Evolutionary conservation across 1,139 yeast genomes (phyloP).

Genomic region (Hyphopichia fennica): DNA sequence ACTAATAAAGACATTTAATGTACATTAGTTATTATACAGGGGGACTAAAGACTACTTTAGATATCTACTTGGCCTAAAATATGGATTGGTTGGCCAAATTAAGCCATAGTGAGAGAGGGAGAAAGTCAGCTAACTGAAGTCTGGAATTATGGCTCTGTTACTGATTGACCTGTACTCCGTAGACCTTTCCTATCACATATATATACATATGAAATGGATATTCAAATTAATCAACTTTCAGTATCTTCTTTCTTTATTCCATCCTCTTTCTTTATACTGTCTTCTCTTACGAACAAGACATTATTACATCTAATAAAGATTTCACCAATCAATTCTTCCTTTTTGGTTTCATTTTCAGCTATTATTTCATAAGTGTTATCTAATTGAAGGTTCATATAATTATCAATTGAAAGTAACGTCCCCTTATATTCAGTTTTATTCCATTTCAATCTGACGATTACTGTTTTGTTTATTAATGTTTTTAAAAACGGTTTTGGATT

Average conservation of each 20-base stretch:
- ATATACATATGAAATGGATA: too few relatives aligned
- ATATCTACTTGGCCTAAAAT: too few relatives aligned
- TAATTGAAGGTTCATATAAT: constrained; percentile 87
- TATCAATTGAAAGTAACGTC: constrained; percentile 76
- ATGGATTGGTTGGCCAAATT: too few relatives aligned
- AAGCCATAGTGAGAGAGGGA: too few relatives aligned
- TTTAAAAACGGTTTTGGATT: constrained; percentile 92
- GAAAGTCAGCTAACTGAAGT: too few relatives aligned
- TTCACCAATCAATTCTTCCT: constrained; percentile 70
- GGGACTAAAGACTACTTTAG: too few relatives aligned
- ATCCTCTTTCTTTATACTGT: constrained; percentile 4
- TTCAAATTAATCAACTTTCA: not conserved
- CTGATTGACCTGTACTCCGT: too few relatives aligned
- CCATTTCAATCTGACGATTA: constrained; percentile 90
- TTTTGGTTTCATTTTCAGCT: constrained; percentile 33
- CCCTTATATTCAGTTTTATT: constrained; percentile 91
- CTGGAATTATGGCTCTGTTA: too few relatives aligned
- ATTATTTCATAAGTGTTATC: constrained; percentile 67
- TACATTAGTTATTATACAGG: too few relatives aligned
- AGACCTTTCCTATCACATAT: too few relatives aligned
- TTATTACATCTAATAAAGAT: constrained; percentile 84
- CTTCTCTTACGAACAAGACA: constrained; percentile 63
- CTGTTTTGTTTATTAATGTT: constrained; percentile 65
- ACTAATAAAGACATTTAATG: too few relatives aligned
- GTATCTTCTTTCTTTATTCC: not conserved